phyloP scores from a whole-genome alignment of 176 grass and related monocot genomes.

The Saccharum spontaneum region DNA sequence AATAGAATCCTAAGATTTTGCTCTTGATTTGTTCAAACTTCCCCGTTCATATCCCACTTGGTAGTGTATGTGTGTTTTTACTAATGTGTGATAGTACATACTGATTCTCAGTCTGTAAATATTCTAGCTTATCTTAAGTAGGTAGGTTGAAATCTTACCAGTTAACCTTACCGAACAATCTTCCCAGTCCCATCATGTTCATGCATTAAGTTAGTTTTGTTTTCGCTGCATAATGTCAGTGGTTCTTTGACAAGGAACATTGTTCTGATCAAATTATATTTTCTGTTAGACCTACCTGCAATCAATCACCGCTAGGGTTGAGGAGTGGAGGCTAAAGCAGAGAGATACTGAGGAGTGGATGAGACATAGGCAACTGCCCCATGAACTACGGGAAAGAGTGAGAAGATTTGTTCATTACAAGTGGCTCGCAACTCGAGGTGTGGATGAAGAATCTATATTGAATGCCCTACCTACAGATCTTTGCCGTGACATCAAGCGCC shows the following conservation, averaged over 20 bases:
- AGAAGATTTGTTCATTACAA: conserved; percentile 93
- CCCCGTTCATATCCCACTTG: background rate
- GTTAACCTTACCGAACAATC: background rate
- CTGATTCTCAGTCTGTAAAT: background rate
- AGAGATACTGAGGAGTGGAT: conserved; percentile 98
- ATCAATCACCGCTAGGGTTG: conserved; percentile 89
- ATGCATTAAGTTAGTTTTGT: conserved; percentile 14
- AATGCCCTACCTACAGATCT: conserved; percentile 74
- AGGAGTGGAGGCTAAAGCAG: conserved; percentile 94
- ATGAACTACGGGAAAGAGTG: conserved; percentile 63
- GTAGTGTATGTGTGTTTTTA: background rate
- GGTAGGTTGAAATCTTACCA: background rate
- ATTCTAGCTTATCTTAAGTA: background rate
- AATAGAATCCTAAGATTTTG: conserved; percentile 3
- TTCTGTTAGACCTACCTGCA: conserved; percentile 86
- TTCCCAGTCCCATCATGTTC: background rate
- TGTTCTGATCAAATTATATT: conserved; percentile 23
- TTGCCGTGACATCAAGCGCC: conserved; percentile 88
- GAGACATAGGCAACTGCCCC: conserved; percentile 84
- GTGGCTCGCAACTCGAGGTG: conserved; percentile 92
- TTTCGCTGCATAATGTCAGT: background rate
- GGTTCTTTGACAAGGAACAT: conserved; percentile 11
- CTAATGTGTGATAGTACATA: background rate
- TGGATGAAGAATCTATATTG: conserved; percentile 92
- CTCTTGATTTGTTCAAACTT: background rate